Evolutionary conservation across 1,284 basidiomycete genomes (phyloP).

Genomic region (Sporisorium exsertum): DNA sequence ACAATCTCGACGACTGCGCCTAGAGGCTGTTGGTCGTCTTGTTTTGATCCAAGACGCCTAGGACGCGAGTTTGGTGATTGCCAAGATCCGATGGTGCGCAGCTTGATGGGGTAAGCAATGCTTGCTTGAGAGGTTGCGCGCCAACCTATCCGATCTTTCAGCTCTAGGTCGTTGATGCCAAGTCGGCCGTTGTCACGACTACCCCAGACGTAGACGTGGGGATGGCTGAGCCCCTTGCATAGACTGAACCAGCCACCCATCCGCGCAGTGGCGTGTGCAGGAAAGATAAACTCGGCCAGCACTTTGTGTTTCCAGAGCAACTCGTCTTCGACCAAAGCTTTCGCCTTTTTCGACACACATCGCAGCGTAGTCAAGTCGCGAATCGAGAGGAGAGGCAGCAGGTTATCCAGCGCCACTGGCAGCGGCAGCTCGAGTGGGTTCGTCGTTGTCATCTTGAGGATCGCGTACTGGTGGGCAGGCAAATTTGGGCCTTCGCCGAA

Average conservation of each 20-base stretch:
- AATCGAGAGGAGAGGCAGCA: constrained; percentile 37
- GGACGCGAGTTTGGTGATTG: background rate
- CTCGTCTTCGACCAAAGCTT: constrained; percentile 33
- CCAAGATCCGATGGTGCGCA: constrained; percentile 7
- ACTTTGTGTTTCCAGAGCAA: constrained; percentile 49
- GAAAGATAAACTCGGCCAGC: constrained; percentile 47
- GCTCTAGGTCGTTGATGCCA: constrained; percentile 9
- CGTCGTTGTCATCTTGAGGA: background rate
- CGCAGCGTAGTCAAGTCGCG: constrained; percentile 34
- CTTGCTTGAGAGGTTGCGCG: constrained; percentile 5
- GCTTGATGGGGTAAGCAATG: constrained; percentile 37
- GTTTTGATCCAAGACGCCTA: background rate
- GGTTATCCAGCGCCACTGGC: constrained; percentile 28
- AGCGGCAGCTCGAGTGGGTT: constrained; percentile 34
- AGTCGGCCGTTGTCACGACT: constrained; percentile 25
- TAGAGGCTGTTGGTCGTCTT: background rate
- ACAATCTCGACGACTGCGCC: constrained; percentile 34
- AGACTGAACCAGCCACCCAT: constrained; percentile 46
- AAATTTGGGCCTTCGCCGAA: too few relatives aligned
- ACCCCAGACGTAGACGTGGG: constrained; percentile 52
- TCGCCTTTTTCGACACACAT: constrained; percentile 15
- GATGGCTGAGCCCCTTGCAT: constrained; percentile 39
- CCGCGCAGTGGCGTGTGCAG: constrained; percentile 33
- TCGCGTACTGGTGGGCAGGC: background rate
- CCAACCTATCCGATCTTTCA: background rate